Evolutionary conservation across 352 stramenopile species (phyloP).

Genomic region (Phytophthora foliorum): DNA sequence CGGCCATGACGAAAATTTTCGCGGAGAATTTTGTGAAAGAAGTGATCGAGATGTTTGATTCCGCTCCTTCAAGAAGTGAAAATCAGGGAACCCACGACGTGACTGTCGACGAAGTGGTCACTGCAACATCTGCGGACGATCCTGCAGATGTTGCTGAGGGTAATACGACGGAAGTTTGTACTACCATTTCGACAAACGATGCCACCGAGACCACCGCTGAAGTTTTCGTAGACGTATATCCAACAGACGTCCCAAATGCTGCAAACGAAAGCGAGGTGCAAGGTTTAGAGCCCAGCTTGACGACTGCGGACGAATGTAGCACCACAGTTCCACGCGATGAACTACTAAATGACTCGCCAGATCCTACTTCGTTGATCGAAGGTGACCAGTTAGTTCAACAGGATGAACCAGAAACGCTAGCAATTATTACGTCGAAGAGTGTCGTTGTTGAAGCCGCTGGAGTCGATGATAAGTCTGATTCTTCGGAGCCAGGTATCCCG

Average conservation of each 20-base stretch:
- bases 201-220: background rate
- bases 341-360: background rate
- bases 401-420: background rate
- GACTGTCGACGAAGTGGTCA: background rate
- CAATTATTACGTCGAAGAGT: background rate
- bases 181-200: background rate
- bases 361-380: background rate
- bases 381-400: background rate
- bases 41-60: constrained; percentile 13
- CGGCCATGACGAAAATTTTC: constrained; percentile 11
- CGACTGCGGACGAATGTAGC: background rate
- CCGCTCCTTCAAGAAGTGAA: background rate
- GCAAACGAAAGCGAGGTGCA: background rate
- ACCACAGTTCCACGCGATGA: background rate
- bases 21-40: constrained; percentile 28
- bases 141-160: background rate
- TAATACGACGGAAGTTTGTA: background rate
- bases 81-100: constrained; percentile 5
- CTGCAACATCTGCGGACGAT: background rate
- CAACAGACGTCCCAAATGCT: background rate
- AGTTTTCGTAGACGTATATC: background rate
- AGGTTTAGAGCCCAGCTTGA: background rate
- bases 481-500: background rate
- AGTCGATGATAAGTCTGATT: background rate
- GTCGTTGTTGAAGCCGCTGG: background rate